phyloP scores from a whole-genome alignment of 345 rosid species.

The Eucalyptus pauciflora region DNA sequence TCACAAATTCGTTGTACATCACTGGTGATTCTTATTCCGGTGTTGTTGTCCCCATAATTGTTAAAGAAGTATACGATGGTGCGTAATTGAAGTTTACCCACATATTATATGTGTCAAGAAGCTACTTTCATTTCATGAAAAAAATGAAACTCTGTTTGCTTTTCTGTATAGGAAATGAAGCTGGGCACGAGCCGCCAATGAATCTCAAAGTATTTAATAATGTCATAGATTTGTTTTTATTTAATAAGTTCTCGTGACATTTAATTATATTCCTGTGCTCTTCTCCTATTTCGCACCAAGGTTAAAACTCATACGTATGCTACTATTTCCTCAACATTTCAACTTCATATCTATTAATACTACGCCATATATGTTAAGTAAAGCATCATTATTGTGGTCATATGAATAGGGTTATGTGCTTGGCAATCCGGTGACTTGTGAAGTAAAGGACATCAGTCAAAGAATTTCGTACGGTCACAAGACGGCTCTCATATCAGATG shows the following conservation, averaged over 20 bases:
- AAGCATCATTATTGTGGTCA: not conserved
- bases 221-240: not conserved
- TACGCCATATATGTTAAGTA: not conserved
- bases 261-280: not conserved
- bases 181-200: not conserved
- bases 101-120: not conserved
- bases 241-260: not conserved
- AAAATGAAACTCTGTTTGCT: not conserved
- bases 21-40: slow-evolving; percentile 21
- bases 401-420: slow-evolving; percentile 28
- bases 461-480: slow-evolving; percentile 19
- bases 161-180: not conserved
- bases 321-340: not conserved
- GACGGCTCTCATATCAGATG: slow-evolving; percentile 44
- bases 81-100: not conserved
- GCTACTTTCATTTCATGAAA: not conserved
- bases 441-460: slow-evolving; percentile 4
- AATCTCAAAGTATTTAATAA: not conserved
- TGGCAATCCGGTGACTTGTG: slow-evolving; percentile 26
- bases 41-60: not conserved
- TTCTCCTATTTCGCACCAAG: not conserved
- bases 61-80: slow-evolving; percentile 3
- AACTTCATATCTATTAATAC: not conserved
- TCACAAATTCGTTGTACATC: slow-evolving; percentile 6
- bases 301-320: not conserved